Conservation (phyloP, 129 eudicot species). For the Saposhnikovia divaricata region DNA sequence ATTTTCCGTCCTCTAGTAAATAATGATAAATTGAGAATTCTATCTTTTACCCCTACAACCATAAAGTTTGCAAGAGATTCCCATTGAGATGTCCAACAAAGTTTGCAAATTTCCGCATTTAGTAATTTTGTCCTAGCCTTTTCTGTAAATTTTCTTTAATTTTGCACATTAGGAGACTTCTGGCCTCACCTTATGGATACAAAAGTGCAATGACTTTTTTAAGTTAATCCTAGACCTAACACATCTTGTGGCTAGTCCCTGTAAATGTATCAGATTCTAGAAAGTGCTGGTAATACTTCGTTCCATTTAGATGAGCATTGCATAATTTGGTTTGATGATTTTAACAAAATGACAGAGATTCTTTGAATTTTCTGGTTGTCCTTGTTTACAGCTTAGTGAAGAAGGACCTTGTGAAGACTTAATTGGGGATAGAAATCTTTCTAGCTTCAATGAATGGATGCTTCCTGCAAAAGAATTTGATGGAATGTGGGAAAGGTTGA, state of each 20-base stretch:
- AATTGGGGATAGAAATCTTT: constrained; percentile 73
- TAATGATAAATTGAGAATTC: background rate
- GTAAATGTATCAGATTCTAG: constrained; percentile 8
- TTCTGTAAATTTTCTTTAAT: background rate
- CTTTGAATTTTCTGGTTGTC: constrained; percentile 15
- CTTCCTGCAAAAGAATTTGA: constrained; percentile 99
- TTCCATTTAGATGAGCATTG: background rate
- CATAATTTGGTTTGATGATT: background rate
- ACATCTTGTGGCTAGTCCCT: constrained; percentile 11
- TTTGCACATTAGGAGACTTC: background rate
- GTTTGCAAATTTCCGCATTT: background rate
- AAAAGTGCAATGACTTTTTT: background rate
- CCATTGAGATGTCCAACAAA: background rate
- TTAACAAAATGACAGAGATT: background rate
- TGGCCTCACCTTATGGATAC: background rate
- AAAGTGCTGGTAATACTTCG: background rate
- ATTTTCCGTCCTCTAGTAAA: background rate
- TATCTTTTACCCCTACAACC: background rate
- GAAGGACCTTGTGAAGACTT: constrained; percentile 97
- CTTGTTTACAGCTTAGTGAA: constrained; percentile 66
- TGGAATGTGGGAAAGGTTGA: constrained; percentile 99
- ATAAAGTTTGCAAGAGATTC: background rate
- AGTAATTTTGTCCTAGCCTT: background rate
- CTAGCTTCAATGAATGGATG: constrained; percentile 93
- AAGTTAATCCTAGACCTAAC: constrained; percentile 7